Percentiles rank a stretch among this genome's conserved stretches.
Evolutionary conservation across 2,329 filamentous ascomycete species (phyloP).

Genomic region (Pezicula neosporulosa): DNA sequence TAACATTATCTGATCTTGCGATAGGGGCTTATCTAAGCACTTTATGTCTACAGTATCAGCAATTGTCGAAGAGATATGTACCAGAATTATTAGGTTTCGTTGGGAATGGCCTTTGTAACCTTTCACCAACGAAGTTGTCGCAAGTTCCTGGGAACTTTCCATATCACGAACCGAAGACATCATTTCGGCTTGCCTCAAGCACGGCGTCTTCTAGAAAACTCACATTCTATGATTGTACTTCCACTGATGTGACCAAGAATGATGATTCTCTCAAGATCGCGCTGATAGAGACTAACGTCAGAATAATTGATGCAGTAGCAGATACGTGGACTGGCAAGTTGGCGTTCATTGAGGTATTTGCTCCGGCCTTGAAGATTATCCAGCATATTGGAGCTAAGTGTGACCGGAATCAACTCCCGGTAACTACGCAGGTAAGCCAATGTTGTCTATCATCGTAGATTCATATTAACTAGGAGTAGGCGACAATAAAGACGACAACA

Average conservation of each 20-base stretch:
- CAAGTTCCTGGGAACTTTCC: slow-evolving; percentile 55
- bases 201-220: slow-evolving; percentile 47
- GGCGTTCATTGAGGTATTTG: slow-evolving; percentile 77
- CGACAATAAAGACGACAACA: slow-evolving; percentile 16
- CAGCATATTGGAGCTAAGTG: slow-evolving; percentile 55
- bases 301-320: slow-evolving; percentile 64
- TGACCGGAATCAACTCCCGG: slow-evolving; percentile 48
- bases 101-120: slow-evolving; percentile 66
- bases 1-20: slow-evolving; percentile 61
- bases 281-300: slow-evolving; percentile 58
- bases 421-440: slow-evolving; percentile 19
- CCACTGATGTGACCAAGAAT: slow-evolving; percentile 19
- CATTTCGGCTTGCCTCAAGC: slow-evolving; percentile 46
- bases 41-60: slow-evolving; percentile 78
- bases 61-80: slow-evolving; percentile 79
- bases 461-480: slow-evolving; percentile 19
- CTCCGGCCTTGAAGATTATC: slow-evolving; percentile 56
- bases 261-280: slow-evolving; percentile 46
- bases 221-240: slow-evolving; percentile 54
- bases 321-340: slow-evolving; percentile 71
- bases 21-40: slow-evolving; percentile 77
- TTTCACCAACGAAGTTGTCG: slow-evolving; percentile 53
- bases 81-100: slow-evolving; percentile 85
- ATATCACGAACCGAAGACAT: slow-evolving; percentile 49
- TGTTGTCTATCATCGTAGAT: neutral